Percentiles rank a stretch among this genome's conserved stretches.
Conservation (phyloP, 1,139 yeast genomes). For the Zygoascus meyerae region DNA sequence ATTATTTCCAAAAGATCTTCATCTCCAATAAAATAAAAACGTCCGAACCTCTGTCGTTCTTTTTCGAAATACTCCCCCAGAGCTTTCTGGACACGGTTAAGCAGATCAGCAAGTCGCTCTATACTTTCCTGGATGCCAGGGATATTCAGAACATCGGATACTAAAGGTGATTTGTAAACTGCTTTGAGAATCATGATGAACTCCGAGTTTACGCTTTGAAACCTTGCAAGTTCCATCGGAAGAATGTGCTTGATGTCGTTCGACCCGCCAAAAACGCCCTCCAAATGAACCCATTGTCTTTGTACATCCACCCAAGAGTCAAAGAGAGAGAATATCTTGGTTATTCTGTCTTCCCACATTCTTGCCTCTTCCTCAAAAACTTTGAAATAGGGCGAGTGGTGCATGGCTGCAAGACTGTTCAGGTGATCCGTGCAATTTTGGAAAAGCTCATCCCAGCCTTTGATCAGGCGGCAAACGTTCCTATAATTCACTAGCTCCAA, state of each 20-base stretch:
- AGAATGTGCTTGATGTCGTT: slow-evolving; percentile 54
- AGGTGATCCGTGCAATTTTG: slow-evolving; percentile 58
- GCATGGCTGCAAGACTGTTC: slow-evolving; percentile 63
- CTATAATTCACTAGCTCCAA: slow-evolving; percentile 56
- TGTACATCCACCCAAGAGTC: slow-evolving; percentile 82
- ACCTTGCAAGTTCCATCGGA: slow-evolving; percentile 67
- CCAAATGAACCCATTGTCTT: slow-evolving; percentile 81
- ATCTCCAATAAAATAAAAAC: slow-evolving; percentile 86
- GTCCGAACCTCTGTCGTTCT: slow-evolving; percentile 70
- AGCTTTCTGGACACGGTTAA: slow-evolving; percentile 57
- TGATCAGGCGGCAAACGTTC: slow-evolving; percentile 51
- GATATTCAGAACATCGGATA: slow-evolving; percentile 53
- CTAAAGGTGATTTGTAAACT: slow-evolving; percentile 46
- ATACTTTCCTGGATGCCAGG: slow-evolving; percentile 47
- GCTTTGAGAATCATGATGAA: slow-evolving; percentile 48
- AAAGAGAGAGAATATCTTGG: slow-evolving; percentile 46
- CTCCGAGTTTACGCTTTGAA: slow-evolving; percentile 59
- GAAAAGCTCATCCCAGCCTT: slow-evolving; percentile 63
- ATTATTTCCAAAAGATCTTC: slow-evolving; percentile 81
- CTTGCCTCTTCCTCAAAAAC: slow-evolving; percentile 57
- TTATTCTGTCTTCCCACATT: slow-evolving; percentile 53
- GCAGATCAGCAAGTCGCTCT: slow-evolving; percentile 49
- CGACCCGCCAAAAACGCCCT: slow-evolving; percentile 53
- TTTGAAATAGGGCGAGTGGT: slow-evolving; percentile 56
- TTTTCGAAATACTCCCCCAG: slow-evolving; percentile 73